These are phyloP conservation scores for Centella asiatica DNA, from an alignment of 129 eudicot species.

Conservation along the genomic window DNA sequence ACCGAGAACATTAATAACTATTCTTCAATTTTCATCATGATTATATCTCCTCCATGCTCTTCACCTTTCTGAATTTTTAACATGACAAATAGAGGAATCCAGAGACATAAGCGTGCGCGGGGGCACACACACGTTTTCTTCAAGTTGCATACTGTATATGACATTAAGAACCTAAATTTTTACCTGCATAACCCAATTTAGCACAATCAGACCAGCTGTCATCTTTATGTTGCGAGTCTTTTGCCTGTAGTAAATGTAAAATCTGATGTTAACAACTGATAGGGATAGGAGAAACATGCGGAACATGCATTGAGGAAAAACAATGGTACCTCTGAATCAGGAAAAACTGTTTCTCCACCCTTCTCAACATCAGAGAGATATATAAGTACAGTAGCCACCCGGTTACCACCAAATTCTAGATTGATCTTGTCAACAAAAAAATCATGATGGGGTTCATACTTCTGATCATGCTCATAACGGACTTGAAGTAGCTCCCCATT, in stretches of 20 bases:
- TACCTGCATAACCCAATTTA: slow-evolving; percentile 66
- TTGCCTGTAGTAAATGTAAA: slow-evolving; percentile 25
- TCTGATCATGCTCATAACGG: slow-evolving; percentile 75
- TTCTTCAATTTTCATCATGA: too few species aligned
- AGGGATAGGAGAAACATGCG: background rate
- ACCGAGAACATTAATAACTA: background rate
- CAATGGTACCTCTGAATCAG: slow-evolving; percentile 44
- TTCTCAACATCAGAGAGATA: slow-evolving; percentile 61
- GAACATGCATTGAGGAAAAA: background rate
- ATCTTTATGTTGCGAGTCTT: slow-evolving; percentile 47
- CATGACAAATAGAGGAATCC: too few species aligned
- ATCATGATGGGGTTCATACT: slow-evolving; percentile 81
- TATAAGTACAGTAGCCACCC: slow-evolving; percentile 83
- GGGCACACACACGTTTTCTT: too few species aligned
- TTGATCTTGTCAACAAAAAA: slow-evolving; percentile 56
- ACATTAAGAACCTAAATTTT: background rate
- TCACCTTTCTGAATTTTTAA: too few species aligned
- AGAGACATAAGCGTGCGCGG: too few species aligned
- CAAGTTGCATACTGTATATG: too few species aligned
- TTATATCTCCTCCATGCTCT: too few species aligned
- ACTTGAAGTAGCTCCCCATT: slow-evolving; percentile 74
- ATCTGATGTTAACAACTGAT: background rate
- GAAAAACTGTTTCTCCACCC: slow-evolving; percentile 89
- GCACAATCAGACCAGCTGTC: slow-evolving; percentile 86
- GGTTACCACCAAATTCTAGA: slow-evolving; percentile 63